Conservation (phyloP, 2,329 filamentous ascomycete species). For the Malbranchea zuffiana region DNA sequence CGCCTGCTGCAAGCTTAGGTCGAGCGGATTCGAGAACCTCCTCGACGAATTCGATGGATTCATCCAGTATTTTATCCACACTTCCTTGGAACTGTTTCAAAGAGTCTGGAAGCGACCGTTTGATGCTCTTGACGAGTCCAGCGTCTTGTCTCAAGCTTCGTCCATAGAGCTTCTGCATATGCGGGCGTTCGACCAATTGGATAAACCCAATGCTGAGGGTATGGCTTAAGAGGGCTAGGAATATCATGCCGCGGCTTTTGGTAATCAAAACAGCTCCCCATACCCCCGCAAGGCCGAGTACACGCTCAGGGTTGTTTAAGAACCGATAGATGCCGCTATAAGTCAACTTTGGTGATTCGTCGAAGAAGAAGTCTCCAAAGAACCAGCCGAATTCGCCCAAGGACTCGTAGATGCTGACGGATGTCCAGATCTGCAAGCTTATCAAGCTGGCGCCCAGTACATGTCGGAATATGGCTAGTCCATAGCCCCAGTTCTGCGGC, state of each 20-base stretch:
- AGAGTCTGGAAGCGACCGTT: conserved; percentile 70
- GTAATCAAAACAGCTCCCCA: conserved; percentile 94
- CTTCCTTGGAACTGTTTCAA: conserved; percentile 75
- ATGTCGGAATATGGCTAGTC: conserved; percentile 75
- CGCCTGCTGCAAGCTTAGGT: conserved; percentile 74
- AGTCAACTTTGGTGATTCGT: conserved; percentile 74
- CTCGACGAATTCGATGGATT: conserved; percentile 79
- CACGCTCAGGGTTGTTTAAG: conserved; percentile 90
- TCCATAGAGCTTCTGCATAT: conserved; percentile 97
- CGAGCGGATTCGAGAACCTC: conserved; percentile 77
- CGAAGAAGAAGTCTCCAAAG: conserved; percentile 97
- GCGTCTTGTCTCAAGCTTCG: conserved; percentile 72
- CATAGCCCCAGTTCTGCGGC: conserved; percentile 78
- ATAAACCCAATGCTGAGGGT: conserved; percentile 78
- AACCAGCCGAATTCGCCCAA: conserved; percentile 98
- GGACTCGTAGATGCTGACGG: conserved; percentile 84
- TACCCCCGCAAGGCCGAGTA: conserved; percentile 85
- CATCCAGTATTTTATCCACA: conserved; percentile 74
- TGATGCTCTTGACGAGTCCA: conserved; percentile 82
- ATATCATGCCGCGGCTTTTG: conserved; percentile 75
- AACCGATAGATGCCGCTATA: conserved; percentile 98
- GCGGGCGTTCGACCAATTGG: conserved; percentile 84
- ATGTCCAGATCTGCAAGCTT: conserved; percentile 83
- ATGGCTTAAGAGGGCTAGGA: conserved; percentile 76
- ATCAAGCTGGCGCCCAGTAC: conserved; percentile 72